Evolutionary conservation across 2,329 filamentous ascomycete genomes (phyloP).

Genomic region (Colletotrichum orchidophilum): DNA sequence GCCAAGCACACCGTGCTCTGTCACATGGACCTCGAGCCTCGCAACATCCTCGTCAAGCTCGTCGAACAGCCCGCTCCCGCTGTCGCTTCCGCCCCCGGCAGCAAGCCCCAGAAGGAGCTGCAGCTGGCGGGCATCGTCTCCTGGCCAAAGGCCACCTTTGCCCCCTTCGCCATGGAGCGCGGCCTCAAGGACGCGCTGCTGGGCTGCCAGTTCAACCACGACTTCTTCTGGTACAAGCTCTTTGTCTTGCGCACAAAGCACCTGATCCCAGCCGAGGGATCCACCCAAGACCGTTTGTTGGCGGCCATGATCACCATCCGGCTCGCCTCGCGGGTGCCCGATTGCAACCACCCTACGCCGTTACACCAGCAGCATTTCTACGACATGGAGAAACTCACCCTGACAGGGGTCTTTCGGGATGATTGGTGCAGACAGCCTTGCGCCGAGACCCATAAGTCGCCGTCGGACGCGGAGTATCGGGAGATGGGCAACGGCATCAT

Average conservation of each 20-base stretch:
- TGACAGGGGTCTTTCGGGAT: not conserved
- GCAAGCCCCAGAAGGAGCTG: not conserved
- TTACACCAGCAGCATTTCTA: not conserved
- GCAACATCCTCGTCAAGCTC: slow-evolving; percentile 9
- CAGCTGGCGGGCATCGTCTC: not conserved
- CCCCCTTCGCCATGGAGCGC: slow-evolving; percentile 10
- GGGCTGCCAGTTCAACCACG: slow-evolving; percentile 7
- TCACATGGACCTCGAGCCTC: slow-evolving; percentile 12
- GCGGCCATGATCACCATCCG: not conserved
- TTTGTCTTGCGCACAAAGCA: not conserved
- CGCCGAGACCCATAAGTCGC: not conserved
- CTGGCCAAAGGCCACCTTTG: not conserved
- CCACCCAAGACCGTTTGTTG: not conserved
- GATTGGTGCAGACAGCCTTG: not conserved
- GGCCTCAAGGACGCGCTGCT: slow-evolving; percentile 5
- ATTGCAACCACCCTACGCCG: not conserved
- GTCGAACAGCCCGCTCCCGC: not conserved
- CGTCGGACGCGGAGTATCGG: not conserved
- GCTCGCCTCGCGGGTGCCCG: not conserved
- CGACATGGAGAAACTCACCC: not conserved
- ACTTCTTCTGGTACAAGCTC: not conserved
- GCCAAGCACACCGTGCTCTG: not conserved
- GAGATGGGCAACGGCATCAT: slow-evolving; percentile 1
- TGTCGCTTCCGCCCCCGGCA: not conserved
- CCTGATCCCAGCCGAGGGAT: not conserved